phyloP scores from a whole-genome alignment of 1,284 basidiomycete genomes.

The Heimioporus punctisporus region DNA sequence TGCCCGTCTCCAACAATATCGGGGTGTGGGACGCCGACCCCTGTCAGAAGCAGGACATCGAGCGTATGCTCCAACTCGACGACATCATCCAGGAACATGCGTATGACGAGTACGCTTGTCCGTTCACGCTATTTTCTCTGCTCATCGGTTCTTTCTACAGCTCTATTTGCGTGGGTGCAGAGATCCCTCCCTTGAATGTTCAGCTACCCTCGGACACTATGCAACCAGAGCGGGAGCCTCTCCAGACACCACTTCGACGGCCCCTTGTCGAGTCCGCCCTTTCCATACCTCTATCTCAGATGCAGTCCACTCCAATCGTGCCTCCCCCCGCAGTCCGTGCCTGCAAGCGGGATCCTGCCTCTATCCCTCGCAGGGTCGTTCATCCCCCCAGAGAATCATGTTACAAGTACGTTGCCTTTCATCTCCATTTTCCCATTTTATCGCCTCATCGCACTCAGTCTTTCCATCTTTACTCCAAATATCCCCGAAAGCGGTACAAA shows the following conservation, averaged over 20 bases:
- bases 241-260: conserved; percentile 15
- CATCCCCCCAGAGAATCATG: conserved; percentile 73
- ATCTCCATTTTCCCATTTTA: conserved; percentile 16
- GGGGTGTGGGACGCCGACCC: conserved; percentile 31
- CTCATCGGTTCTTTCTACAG: conserved; percentile 12
- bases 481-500: conserved; percentile 88
- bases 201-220: conserved; percentile 8
- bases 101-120: conserved; percentile 63
- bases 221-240: conserved; percentile 10
- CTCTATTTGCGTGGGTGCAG: conserved; percentile 20
- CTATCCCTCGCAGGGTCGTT: conserved; percentile 57
- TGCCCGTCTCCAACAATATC: conserved; percentile 40
- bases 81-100: conserved; percentile 72
- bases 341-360: conserved; percentile 53
- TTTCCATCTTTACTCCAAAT: conserved; percentile 82
- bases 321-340: conserved; percentile 55
- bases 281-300: conserved; percentile 32
- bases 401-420: conserved; percentile 57
- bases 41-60: conserved; percentile 47
- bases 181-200: conserved; percentile 11
- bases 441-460: conserved; percentile 40
- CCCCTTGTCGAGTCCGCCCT: conserved; percentile 17
- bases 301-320: conserved; percentile 35
- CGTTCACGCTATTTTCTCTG: neutral
- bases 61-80: conserved; percentile 61